These are phyloP conservation scores for Trichoderma sp. DNA, from an alignment of 2,329 filamentous ascomycete genomes.

Conservation along the genomic window DNA sequence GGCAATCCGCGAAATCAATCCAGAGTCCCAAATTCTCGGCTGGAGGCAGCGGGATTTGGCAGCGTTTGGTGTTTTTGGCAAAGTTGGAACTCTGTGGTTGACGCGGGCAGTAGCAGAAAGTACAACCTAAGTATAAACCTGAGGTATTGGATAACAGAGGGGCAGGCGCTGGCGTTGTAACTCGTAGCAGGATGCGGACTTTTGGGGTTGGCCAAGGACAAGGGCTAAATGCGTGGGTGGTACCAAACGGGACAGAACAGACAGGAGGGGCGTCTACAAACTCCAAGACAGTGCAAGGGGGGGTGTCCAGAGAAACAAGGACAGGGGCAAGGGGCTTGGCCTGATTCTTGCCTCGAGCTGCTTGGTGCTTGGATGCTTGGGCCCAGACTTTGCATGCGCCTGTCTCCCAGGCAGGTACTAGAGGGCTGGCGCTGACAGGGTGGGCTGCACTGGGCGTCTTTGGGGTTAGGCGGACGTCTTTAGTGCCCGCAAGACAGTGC, in stretches of 20 bases:
- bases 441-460: conserved; percentile 12
- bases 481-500: conserved; percentile 14
- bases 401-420: not conserved
- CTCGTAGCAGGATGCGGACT: conserved; percentile 13
- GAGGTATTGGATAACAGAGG: conserved; percentile 9
- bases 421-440: conserved; percentile 8
- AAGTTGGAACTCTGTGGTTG: conserved; percentile 10
- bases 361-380: not conserved
- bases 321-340: conserved; percentile 14
- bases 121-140: not conserved
- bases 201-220: conserved; percentile 18
- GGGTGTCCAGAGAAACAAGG: not conserved
- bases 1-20: not conserved
- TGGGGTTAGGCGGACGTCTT: not conserved
- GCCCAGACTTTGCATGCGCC: not conserved
- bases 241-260: not conserved
- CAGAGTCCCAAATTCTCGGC: not conserved
- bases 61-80: not conserved
- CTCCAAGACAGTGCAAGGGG: not conserved
- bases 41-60: not conserved
- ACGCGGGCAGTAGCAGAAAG: conserved; percentile 9
- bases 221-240: not conserved
- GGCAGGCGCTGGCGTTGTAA: conserved; percentile 4
- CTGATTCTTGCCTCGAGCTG: not conserved
- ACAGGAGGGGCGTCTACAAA: not conserved